Evolutionary conservation across 2,329 filamentous ascomycete genomes (phyloP).

Genomic region (Onygenales sp.): DNA sequence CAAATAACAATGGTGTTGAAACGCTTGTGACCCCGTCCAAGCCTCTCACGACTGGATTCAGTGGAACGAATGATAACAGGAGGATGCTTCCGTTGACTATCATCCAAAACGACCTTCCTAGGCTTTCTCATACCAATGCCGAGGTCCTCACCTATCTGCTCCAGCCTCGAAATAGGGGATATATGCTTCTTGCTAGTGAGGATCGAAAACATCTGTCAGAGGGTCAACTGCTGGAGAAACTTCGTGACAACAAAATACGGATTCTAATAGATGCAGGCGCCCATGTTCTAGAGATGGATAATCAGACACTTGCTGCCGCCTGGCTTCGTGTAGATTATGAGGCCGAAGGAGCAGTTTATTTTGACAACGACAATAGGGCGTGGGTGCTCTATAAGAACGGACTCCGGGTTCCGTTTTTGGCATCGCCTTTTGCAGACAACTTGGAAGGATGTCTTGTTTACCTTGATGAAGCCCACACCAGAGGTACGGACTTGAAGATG

Average conservation of each 20-base stretch:
- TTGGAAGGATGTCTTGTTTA: slow-evolving; percentile 55
- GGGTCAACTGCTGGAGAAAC: slow-evolving; percentile 41
- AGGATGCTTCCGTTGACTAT: slow-evolving; percentile 50
- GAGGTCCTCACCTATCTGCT: slow-evolving; percentile 54
- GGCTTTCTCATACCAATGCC: slow-evolving; percentile 57
- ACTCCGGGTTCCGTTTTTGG: slow-evolving; percentile 33
- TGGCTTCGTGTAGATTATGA: slow-evolving; percentile 40
- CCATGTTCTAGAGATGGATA: slow-evolving; percentile 56
- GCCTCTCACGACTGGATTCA: slow-evolving; percentile 53
- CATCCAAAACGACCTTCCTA: slow-evolving; percentile 44
- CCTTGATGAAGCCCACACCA: slow-evolving; percentile 60
- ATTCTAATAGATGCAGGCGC: slow-evolving; percentile 66
- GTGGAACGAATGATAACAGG: slow-evolving; percentile 57
- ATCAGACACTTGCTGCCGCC: slow-evolving; percentile 41
- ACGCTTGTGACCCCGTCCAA: slow-evolving; percentile 20
- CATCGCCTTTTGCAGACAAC: slow-evolving; percentile 49
- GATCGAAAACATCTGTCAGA: slow-evolving; percentile 12
- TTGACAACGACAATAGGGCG: slow-evolving; percentile 29
- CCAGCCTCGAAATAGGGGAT: slow-evolving; percentile 37
- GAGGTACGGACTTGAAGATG: slow-evolving; percentile 59
- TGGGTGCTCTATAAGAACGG: slow-evolving; percentile 21
- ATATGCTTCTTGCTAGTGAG: slow-evolving; percentile 10
- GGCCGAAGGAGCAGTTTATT: slow-evolving; percentile 46
- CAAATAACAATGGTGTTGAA: no score
- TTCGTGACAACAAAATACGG: slow-evolving; percentile 31